phyloP scores from a whole-genome alignment of 2,329 filamentous ascomycete genomes.

The Fusarium multiceps region DNA sequence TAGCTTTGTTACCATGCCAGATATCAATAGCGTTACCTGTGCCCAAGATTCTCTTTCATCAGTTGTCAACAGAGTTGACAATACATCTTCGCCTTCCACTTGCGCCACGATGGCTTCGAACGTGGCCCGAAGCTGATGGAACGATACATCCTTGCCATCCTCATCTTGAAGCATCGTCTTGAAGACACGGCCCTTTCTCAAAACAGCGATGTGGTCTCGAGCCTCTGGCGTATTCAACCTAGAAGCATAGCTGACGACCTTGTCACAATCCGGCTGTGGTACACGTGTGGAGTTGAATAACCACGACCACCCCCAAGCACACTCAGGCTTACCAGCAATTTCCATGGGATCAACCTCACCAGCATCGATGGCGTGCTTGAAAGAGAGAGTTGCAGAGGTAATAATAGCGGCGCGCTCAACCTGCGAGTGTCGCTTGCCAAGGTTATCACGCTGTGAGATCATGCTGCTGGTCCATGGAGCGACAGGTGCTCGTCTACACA shows the following conservation, averaged over 20 bases:
- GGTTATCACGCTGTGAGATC: not conserved
- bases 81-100: not conserved
- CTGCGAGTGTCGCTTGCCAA: not conserved
- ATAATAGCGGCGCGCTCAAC: not conserved
- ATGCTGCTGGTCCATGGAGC: constrained; percentile 8
- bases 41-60: constrained; percentile 5
- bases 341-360: not conserved
- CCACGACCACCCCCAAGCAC: constrained; percentile 1
- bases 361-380: not conserved
- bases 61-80: not conserved
- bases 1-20: not conserved
- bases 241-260: not conserved
- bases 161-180: constrained; percentile 4
- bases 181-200: constrained; percentile 2
- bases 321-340: constrained; percentile 4
- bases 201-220: not conserved
- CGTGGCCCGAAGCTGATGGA: not conserved
- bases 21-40: not conserved
- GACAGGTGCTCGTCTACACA: not conserved
- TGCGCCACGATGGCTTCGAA: not conserved
- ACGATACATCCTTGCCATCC: not conserved
- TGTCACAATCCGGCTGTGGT: not conserved
- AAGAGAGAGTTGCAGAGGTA: not conserved
- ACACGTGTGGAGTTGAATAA: not conserved
- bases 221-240: too few species aligned